These are phyloP conservation scores for Ogataea trehalophila DNA, from an alignment of 805 yeast genomes.

Conservation along the genomic window DNA sequence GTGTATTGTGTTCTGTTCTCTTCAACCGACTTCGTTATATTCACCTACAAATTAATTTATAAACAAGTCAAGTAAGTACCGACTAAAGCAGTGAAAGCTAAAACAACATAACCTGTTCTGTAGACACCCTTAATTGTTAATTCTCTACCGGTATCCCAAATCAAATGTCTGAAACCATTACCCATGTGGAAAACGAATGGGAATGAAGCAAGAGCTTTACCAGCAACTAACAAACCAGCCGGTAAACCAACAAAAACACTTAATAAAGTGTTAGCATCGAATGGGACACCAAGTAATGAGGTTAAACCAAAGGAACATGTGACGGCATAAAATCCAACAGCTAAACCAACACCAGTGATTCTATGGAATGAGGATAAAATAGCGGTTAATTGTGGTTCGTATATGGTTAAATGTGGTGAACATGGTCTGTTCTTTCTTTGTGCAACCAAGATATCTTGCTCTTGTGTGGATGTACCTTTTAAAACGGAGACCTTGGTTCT, in stretches of 20 bases:
- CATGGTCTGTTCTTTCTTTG: slow-evolving; percentile 87
- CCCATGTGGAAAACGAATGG: slow-evolving; percentile 84
- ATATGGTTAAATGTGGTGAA: slow-evolving; percentile 87
- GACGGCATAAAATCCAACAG: slow-evolving; percentile 71
- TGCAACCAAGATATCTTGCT: slow-evolving; percentile 62
- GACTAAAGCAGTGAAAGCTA: slow-evolving; percentile 55
- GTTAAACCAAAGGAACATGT: slow-evolving; percentile 72
- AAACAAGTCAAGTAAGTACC: slow-evolving; percentile 56
- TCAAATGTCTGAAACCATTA: slow-evolving; percentile 88
- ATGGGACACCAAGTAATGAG: slow-evolving; percentile 53
- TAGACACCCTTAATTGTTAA: slow-evolving; percentile 82
- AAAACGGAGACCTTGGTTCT: slow-evolving; percentile 38
- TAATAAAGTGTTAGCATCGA: slow-evolving; percentile 51
- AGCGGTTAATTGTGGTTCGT: slow-evolving; percentile 88
- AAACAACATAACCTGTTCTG: slow-evolving; percentile 83
- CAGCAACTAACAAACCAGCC: slow-evolving; percentile 49
- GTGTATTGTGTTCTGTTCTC: no score
- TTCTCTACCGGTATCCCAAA: slow-evolving; percentile 88
- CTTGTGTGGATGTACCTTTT: slow-evolving; percentile 52
- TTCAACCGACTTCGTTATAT: no score
- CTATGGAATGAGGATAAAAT: slow-evolving; percentile 78
- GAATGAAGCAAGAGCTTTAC: slow-evolving; percentile 68
- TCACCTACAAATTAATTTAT: slow-evolving; percentile 6
- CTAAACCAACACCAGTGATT: slow-evolving; percentile 81
- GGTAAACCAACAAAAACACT: slow-evolving; percentile 61